These are phyloP conservation scores for Aspergillus sclerotiicarbonarius DNA, from an alignment of 495 filamentous ascomycete species.

Conservation along the genomic window DNA sequence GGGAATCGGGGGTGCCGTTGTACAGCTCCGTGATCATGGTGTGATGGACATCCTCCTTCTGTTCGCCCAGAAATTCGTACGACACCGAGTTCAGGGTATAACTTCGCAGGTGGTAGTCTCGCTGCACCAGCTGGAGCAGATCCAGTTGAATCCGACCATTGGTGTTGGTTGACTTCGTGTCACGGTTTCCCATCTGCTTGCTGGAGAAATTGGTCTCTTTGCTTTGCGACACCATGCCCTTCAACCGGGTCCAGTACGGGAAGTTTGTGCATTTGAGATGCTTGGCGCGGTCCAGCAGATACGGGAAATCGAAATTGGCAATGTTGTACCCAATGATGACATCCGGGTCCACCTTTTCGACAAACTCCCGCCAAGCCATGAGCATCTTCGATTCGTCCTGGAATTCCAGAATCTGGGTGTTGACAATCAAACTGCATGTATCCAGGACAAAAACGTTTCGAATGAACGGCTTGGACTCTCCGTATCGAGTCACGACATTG, in stretches of 20 bases:
- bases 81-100: slow-evolving; percentile 98
- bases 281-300: slow-evolving; percentile 85
- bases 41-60: slow-evolving; percentile 98
- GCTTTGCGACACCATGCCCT: slow-evolving; percentile 58
- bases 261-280: slow-evolving; percentile 75
- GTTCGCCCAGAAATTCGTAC: slow-evolving; percentile 93
- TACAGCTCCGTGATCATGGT: slow-evolving; percentile 99
- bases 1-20: slow-evolving; percentile 89
- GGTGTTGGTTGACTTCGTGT: slow-evolving; percentile 90
- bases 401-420: slow-evolving; percentile 87
- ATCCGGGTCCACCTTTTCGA: slow-evolving; percentile 90
- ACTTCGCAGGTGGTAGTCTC: slow-evolving; percentile 91
- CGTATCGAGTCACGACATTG: slow-evolving; percentile 93
- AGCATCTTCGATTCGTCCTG: slow-evolving; percentile 82
- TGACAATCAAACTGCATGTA: slow-evolving; percentile 86
- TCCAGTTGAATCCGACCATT: slow-evolving; percentile 93
- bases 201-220: slow-evolving; percentile 86
- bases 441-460: slow-evolving; percentile 95
- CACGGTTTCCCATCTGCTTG: slow-evolving; percentile 98
- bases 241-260: slow-evolving; percentile 80
- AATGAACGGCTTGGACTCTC: slow-evolving; percentile 92
- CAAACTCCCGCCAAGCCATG: slow-evolving; percentile 80
- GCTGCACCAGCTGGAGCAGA: slow-evolving; percentile 85
- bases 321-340: slow-evolving; percentile 99
- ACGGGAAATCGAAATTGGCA: slow-evolving; percentile 97